Evolutionary conservation across 225 moss, liverwort and hornwort species (phyloP), one percentile per base, ranked within the genome.

Genomic region (Polytrichum formosum): DNA sequence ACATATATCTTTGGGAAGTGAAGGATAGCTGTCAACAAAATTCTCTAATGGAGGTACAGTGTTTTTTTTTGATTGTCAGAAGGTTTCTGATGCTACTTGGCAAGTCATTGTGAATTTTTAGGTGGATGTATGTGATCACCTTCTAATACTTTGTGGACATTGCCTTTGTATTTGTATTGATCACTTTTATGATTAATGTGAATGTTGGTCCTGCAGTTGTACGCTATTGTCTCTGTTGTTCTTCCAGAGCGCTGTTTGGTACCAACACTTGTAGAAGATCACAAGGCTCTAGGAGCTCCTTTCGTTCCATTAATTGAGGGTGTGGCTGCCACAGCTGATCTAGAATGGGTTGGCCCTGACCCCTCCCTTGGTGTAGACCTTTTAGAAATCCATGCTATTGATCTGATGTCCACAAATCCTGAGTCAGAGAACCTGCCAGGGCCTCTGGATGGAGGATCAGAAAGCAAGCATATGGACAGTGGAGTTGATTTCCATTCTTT

Each of bases 181-280:
- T 37, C 13, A 37, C 37, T 37, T 37, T 37, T 37, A 37, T 37
- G 7, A 33, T 1, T 13, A 37, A 37, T 37, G 13, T 13, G 13
- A 37, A 37, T 37, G 37, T 75, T 71, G 82, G 35, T 61, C 17
- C 82, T 73, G 84, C 92, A 98, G 98, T 88, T 92, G 84, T 87
- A 94, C 31, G 83, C 87, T 77, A 76, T 90, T 70, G 88, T 91
- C 68, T 92, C 91, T 65, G 78, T 90, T 16, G 77, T 91, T 64
- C 84, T 92, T 79, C 98, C 94, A 10, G 94, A 98, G 80, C 86
- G 84, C 67, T 86, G 94, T 87, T 70, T 90, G 26, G 85, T 83
- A 56, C 79, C 85, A 59, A 69, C 87, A 55, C 92, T 94, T 68
- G 87, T 94, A 63, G 81, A 80, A 72, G 90, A 94, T 67, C 70